phyloP scores from a whole-genome alignment of 1,139 yeast species.

The Taphrina flavorubra region DNA sequence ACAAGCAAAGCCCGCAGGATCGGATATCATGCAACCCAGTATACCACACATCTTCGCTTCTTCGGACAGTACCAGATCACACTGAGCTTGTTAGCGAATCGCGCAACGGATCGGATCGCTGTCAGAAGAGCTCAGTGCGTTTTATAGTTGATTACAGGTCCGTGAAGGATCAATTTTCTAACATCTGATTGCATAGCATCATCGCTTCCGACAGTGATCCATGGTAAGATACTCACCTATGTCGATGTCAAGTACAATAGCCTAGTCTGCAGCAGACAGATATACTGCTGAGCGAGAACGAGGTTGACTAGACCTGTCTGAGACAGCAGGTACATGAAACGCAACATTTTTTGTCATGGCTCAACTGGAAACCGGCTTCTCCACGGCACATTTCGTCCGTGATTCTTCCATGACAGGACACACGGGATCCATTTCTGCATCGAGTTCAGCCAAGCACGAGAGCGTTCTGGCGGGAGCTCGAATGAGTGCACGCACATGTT shows the following conservation, averaged over 20 bases:
- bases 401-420: constrained; percentile 3
- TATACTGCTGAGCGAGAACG: constrained; percentile 16
- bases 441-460: neutral
- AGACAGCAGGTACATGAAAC: neutral
- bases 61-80: too few relatives aligned
- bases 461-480: too few relatives aligned
- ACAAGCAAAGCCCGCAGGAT: constrained; percentile 74
- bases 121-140: constrained; percentile 32
- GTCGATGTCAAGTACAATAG: neutral
- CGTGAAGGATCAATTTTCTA: constrained; percentile 35
- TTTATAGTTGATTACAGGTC: constrained; percentile 31
- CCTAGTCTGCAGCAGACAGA: neutral
- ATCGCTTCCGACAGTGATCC: constrained; percentile 9
- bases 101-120: neutral
- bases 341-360: constrained; percentile 13
- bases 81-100: too few relatives aligned
- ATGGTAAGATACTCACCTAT: neutral
- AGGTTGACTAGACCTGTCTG: constrained; percentile 14
- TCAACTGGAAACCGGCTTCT: neutral
- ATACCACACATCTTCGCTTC: constrained; percentile 86
- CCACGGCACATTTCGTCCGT: constrained; percentile 4
- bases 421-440: neutral
- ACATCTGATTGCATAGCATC: constrained; percentile 38
- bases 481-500: too few relatives aligned
- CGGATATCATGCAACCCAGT: constrained; percentile 82